Base-by-base conservation (phyloP, 2,329 filamentous ascomycete genomes). In the Fusarium camptoceras region DNA sequence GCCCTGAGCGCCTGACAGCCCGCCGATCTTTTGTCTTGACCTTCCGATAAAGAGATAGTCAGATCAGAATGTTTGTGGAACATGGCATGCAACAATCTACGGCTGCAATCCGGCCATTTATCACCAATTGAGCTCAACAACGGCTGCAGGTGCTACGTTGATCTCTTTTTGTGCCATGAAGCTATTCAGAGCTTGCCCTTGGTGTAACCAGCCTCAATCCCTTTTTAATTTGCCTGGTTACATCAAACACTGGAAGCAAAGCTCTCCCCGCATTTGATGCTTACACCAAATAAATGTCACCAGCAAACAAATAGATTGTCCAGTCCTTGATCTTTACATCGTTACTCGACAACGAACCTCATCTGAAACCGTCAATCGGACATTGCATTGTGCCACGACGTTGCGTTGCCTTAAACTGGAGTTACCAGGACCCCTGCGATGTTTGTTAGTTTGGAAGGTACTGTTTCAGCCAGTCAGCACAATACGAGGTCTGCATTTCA, bases 51-150 rank as follows among this genome's bases (percentile, higher is more conserved):
- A 39, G 63, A 46, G 24, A 51, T 65, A 47, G 53, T 43, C 53
- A 55, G 31, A 39, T 56, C 25, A 57, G 42, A 24, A 30, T 25
- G 2, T 49, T 11, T 60, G 63, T 66, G 63, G 43, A 54, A 66
- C 62, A 64, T 64, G 47, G 31, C 27, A 66, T 66, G 64, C 56
- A 66, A 66, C 64, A 66, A 39, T 48, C 61, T 59, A 53, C 63
- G 63, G 63, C 61, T 54, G 10, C 63, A 66, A 66, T 66, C 61
- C 63, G 63, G 63, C 43, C 61, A 66, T 66, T 65, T 66, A 66
- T 66, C 55, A 53, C 63, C 61, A 66, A 66, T 66, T 46, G 30
- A 22, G 28, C 18, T 27, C 27, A 61, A 66, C 66, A 60, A 60
- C 63, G 61, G 54, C 34, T 66, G 61, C 30, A 44, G 46, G 42